Conservation (phyloP, 257 asterid genomes). For the Nyctanthes arbortristis region DNA sequence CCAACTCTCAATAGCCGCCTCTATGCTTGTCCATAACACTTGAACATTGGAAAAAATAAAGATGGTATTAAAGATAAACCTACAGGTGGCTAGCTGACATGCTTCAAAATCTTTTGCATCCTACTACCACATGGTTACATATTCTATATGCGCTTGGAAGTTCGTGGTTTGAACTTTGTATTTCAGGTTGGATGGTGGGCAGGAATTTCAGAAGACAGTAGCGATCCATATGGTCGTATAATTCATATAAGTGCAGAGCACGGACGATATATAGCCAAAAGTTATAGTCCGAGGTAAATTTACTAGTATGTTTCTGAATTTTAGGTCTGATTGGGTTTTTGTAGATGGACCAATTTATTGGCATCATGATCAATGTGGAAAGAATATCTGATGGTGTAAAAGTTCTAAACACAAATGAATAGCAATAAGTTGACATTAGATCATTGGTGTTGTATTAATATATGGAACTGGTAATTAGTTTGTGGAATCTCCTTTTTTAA, state of each 20-base stretch:
- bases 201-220: conserved; percentile 73
- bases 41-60: neutral
- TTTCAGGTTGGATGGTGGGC: conserved; percentile 99
- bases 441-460: conserved; percentile 2
- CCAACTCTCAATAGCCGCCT: conserved; percentile 8
- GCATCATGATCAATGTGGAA: neutral
- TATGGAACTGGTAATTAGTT: neutral
- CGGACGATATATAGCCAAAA: conserved; percentile 89
- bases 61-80: neutral
- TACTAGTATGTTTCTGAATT: conserved; percentile 15
- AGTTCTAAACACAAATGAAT: conserved; percentile 6
- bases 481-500: neutral
- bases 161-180: conserved; percentile 28
- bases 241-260: conserved; percentile 84
- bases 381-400: conserved; percentile 12
- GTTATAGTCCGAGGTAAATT: conserved; percentile 88
- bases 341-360: neutral
- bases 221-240: conserved; percentile 87
- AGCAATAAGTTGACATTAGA: neutral
- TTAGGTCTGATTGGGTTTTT: conserved; percentile 15
- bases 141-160: conserved; percentile 1
- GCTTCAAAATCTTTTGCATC: conserved; percentile 6
- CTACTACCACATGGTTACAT: neutral
- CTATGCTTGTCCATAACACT: conserved; percentile 6
- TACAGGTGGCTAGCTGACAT: neutral